phyloP scores from a whole-genome alignment of 208 protist species.

The Acanthamoeba lenticulata region DNA sequence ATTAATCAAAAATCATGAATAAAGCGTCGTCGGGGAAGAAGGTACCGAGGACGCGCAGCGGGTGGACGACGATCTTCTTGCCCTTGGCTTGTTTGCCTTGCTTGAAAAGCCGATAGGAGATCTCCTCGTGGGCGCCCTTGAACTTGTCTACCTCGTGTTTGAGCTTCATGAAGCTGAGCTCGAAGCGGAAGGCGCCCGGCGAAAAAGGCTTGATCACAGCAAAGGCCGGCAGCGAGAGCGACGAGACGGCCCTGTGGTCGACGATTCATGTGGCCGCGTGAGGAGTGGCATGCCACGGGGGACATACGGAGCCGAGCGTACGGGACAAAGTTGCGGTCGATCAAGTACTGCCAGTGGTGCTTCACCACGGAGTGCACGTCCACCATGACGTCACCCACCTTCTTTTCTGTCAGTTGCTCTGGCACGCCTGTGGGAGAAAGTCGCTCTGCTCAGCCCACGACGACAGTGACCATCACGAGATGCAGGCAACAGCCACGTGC shows the following conservation, averaged over 20 bases:
- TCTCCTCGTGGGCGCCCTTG: neutral
- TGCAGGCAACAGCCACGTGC: neutral
- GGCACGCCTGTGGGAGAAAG: neutral
- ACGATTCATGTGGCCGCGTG: neutral
- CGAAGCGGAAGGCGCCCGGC: neutral
- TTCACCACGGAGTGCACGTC: neutral
- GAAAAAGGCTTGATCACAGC: neutral
- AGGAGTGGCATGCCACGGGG: neutral
- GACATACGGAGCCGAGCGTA: neutral
- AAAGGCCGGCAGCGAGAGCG: neutral
- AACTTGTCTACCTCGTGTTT: conserved; percentile 20
- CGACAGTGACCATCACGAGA: no score
- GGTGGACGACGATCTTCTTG: conserved; percentile 12
- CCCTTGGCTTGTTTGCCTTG: conserved; percentile 10
- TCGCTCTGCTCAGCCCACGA: neutral
- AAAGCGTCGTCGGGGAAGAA: no score
- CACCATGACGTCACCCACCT: neutral
- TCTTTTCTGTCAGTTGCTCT: neutral
- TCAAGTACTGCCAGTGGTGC: neutral
- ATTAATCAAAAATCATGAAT: no score
- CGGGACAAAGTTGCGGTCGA: conserved; percentile 17
- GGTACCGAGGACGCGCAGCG: neutral
- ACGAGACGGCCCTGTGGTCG: neutral
- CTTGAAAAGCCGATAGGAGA: neutral
- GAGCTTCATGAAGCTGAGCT: neutral